Conservation (phyloP, 768 basidiomycete genomes). For the Mycena capillaripes region DNA sequence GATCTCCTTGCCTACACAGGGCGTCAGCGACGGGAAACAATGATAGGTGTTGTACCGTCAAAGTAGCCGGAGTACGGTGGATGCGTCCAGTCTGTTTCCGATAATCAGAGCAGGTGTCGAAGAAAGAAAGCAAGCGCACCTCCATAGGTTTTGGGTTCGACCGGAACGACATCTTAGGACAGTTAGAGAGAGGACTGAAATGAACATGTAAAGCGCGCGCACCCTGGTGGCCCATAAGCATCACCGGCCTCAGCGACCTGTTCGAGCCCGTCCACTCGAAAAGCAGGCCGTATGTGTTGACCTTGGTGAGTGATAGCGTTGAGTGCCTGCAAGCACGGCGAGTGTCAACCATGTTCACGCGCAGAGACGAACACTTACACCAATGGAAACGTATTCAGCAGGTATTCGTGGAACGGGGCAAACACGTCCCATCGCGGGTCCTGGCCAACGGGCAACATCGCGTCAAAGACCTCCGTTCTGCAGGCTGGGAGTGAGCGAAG, state of each 20-base stretch:
- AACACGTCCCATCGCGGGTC: slow-evolving; percentile 66
- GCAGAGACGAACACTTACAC: too few relatives aligned
- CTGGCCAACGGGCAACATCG: slow-evolving; percentile 61
- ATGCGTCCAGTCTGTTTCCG: slow-evolving; percentile 59
- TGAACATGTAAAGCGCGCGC: neutral
- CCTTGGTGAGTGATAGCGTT: slow-evolving; percentile 70
- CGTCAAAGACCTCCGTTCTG: slow-evolving; percentile 68
- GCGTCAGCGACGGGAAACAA: neutral
- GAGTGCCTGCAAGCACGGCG: too few relatives aligned
- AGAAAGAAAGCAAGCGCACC: slow-evolving; percentile 27
- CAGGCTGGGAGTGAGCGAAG: neutral
- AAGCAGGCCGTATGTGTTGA: slow-evolving; percentile 84
- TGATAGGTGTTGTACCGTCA: slow-evolving; percentile 54
- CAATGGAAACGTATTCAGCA: slow-evolving; percentile 66
- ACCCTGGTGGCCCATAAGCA: slow-evolving; percentile 80
- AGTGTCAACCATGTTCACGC: too few relatives aligned
- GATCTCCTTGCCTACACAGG: slow-evolving; percentile 60
- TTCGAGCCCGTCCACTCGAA: slow-evolving; percentile 81
- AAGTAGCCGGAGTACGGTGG: slow-evolving; percentile 73
- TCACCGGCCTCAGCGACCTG: slow-evolving; percentile 72
- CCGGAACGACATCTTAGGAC: slow-evolving; percentile 71
- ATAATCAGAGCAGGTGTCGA: neutral
- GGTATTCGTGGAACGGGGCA: slow-evolving; percentile 55
- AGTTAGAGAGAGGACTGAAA: slow-evolving; percentile 1
- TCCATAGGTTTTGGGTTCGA: slow-evolving; percentile 60